These are phyloP conservation scores for Pythium pectinolyticum DNA, from an alignment of 352 stramenopile genomes.

Conservation along the genomic window DNA sequence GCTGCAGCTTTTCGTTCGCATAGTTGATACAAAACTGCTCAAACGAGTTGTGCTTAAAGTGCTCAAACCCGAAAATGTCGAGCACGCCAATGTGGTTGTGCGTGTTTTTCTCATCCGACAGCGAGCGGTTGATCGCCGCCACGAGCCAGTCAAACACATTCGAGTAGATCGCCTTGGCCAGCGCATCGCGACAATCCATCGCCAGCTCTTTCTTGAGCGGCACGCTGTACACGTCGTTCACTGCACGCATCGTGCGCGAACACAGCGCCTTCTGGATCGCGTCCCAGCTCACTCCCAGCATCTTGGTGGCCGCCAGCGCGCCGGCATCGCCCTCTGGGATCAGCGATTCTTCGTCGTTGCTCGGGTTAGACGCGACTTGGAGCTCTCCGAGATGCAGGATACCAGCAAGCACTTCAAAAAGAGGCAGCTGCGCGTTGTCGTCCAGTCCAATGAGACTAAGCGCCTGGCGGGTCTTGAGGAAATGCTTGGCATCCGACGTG, in stretches of 20 bases:
- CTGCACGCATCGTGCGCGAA: constrained; percentile 82
- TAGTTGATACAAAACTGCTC: constrained; percentile 88
- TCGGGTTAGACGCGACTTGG: constrained; percentile 63
- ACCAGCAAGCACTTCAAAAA: constrained; percentile 92
- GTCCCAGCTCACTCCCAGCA: constrained; percentile 90
- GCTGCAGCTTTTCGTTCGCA: constrained; percentile 80
- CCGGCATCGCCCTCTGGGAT: constrained; percentile 49
- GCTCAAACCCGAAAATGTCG: constrained; percentile 99
- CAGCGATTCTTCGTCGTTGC: constrained; percentile 78
- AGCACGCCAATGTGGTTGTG: constrained; percentile 92
- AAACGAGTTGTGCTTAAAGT: constrained; percentile 95
- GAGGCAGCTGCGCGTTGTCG: constrained; percentile 78
- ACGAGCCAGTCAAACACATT: constrained; percentile 94
- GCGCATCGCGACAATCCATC: constrained; percentile 84
- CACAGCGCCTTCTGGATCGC: constrained; percentile 92
- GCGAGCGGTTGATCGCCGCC: constrained; percentile 88
- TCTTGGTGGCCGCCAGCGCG: constrained; percentile 55
- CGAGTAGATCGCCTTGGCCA: constrained; percentile 94
- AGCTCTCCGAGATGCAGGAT: constrained; percentile 96
- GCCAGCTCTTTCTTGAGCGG: constrained; percentile 61
- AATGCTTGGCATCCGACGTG: constrained; percentile 76
- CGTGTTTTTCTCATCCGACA: constrained; percentile 79
- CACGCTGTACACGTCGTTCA: constrained; percentile 54
- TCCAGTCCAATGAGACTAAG: constrained; percentile 83
- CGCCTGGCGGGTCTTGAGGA: constrained; percentile 73